Percentiles rank a stretch among this genome's conserved stretches.
These are phyloP conservation scores for Monosporozyma aquatica DNA, from an alignment of 805 yeast species.

Conservation along the genomic window DNA sequence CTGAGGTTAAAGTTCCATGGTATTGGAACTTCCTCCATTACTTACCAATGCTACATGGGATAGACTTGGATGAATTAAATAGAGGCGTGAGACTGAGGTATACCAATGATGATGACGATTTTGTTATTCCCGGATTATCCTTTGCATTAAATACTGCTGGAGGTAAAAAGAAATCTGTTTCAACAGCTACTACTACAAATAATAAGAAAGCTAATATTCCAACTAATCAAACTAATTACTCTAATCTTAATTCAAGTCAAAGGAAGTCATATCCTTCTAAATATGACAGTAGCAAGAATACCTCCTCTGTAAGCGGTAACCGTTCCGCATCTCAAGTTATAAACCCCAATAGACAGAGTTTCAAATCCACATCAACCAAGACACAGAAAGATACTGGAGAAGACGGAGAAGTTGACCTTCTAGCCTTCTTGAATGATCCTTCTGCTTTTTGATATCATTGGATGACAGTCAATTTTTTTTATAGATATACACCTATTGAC, in stretches of 20 bases:
- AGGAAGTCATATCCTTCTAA: neutral
- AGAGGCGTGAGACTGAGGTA: slow-evolving; percentile 15
- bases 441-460: neutral
- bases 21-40: slow-evolving; percentile 22
- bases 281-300: neutral
- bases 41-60: slow-evolving; percentile 26
- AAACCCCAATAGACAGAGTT: neutral
- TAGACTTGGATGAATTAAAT: slow-evolving; percentile 28
- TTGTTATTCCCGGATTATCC: slow-evolving; percentile 21
- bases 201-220: slow-evolving; percentile 3
- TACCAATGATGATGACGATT: slow-evolving; percentile 13
- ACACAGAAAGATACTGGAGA: neutral
- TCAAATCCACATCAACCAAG: neutral
- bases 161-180: neutral
- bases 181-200: neutral
- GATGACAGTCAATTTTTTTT: neutral
- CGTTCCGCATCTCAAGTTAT: neutral
- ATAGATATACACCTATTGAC: neutral
- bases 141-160: slow-evolving; percentile 10
- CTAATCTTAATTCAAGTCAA: neutral
- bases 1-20: slow-evolving; percentile 13
- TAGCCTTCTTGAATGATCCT: slow-evolving; percentile 21
- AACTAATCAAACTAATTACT: neutral
- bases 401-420: slow-evolving; percentile 17
- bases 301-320: neutral